A percentile compares a stretch with the other conserved stretches of the same genome.
Conservation (phyloP, 192 early-diverging fungal genomes). For the Umbelopsis sp. region DNA sequence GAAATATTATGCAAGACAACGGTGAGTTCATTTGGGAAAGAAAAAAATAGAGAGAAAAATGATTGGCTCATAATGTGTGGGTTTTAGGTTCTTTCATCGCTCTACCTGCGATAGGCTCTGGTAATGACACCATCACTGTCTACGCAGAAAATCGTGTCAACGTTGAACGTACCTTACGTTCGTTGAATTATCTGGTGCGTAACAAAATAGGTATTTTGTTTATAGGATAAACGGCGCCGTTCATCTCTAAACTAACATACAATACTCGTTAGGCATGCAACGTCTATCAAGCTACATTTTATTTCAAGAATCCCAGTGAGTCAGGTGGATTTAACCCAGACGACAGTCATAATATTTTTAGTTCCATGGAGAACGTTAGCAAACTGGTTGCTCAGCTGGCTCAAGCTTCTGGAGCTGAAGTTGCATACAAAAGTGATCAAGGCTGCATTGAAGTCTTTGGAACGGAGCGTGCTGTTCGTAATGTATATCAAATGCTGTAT, state of each 20-base stretch:
- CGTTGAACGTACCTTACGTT: conserved; percentile 67
- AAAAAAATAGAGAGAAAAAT: neutral
- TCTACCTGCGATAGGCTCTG: conserved; percentile 62
- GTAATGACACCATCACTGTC: conserved; percentile 49
- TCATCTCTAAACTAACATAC: neutral
- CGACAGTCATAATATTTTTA: conserved; percentile 21
- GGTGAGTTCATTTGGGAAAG: conserved; percentile 33
- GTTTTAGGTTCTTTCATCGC: conserved; percentile 48
- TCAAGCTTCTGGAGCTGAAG: conserved; percentile 54
- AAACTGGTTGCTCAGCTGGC: conserved; percentile 28
- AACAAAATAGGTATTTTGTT: no score
- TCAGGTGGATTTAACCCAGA: conserved; percentile 26
- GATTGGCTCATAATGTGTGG: neutral
- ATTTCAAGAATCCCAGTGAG: conserved; percentile 9
- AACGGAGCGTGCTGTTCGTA: conserved; percentile 54
- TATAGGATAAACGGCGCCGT: neutral
- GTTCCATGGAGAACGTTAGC: conserved; percentile 24
- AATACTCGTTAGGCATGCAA: conserved; percentile 9
- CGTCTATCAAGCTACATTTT: conserved; percentile 14
- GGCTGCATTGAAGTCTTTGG: conserved; percentile 68
- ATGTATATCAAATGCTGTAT: conserved; percentile 54
- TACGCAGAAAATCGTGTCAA: conserved; percentile 65
- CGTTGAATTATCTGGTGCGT: conserved; percentile 68
- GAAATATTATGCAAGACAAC: conserved; percentile 74
- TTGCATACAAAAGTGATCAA: conserved; percentile 48